These are phyloP conservation scores for Wickerhamomyces sp. DNA, from an alignment of 1,139 yeast species.

Conservation along the genomic window DNA sequence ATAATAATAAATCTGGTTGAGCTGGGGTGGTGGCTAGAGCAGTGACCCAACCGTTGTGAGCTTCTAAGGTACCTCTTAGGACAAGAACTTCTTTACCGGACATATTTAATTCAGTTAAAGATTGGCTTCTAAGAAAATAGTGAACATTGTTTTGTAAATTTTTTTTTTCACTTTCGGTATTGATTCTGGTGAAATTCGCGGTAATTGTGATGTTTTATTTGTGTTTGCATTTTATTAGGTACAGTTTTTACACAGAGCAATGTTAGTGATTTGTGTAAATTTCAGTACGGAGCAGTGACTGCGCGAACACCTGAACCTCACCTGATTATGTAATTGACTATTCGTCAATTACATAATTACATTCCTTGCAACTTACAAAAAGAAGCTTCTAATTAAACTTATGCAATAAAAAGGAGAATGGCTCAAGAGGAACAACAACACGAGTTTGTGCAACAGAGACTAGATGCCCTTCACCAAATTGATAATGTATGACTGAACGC, in stretches of 20 bases:
- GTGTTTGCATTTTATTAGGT: slow-evolving; percentile 17
- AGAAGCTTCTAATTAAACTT: no score
- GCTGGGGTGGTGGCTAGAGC: slow-evolving; percentile 97
- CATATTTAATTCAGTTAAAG: slow-evolving; percentile 31
- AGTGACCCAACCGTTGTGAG: slow-evolving; percentile 94
- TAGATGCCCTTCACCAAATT: slow-evolving; percentile 41
- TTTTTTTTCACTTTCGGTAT: background rate
- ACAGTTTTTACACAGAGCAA: slow-evolving; percentile 16
- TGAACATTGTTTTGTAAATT: background rate
- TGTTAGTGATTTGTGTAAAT: slow-evolving; percentile 14
- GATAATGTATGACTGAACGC: slow-evolving; percentile 28
- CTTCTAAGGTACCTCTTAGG: slow-evolving; percentile 99
- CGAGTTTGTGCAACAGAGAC: slow-evolving; percentile 39
- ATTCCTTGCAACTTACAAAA: no score
- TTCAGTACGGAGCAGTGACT: slow-evolving; percentile 15
- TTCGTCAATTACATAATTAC: no score
- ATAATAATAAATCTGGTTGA: slow-evolving; percentile 96
- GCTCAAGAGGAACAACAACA: slow-evolving; percentile 20
- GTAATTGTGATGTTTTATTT: background rate
- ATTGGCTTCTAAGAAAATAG: background rate
- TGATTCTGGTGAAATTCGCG: slow-evolving; percentile 1
- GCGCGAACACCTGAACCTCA: slow-evolving; percentile 12
- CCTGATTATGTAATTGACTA: slow-evolving; percentile 1
- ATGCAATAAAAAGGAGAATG: slow-evolving; percentile 2
- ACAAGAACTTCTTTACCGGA: slow-evolving; percentile 91